Evolutionary conservation across 1,284 basidiomycete species (phyloP).

Genomic region (Ceratobasidium sp.): DNA sequence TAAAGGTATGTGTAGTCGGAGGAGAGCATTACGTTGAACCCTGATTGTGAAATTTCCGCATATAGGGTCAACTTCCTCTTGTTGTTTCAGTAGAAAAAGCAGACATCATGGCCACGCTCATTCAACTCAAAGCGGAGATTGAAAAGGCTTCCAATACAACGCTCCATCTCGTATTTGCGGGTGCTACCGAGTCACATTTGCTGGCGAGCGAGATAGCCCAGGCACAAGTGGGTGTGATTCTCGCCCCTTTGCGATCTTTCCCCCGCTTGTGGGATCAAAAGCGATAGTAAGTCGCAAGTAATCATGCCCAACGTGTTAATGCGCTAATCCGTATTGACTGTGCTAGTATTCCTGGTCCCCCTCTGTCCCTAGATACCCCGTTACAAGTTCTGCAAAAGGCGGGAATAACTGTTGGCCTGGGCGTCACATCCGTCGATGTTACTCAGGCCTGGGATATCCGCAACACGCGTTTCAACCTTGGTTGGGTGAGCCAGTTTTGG

Average conservation of each 20-base stretch:
- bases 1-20: conserved; percentile 60
- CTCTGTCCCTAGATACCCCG: conserved; percentile 74
- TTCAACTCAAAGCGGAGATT: conserved; percentile 78
- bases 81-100: conserved; percentile 78
- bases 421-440: conserved; percentile 56
- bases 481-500: conserved; percentile 65
- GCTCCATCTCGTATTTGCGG: conserved; percentile 64
- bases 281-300: conserved; percentile 64
- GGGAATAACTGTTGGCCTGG: conserved; percentile 81
- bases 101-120: conserved; percentile 78
- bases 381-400: conserved; percentile 70
- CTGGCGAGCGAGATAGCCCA: conserved; percentile 78
- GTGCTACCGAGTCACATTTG: conserved; percentile 79
- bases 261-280: conserved; percentile 76
- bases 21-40: neutral
- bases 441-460: conserved; percentile 68
- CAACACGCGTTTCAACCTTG: conserved; percentile 78
- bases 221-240: conserved; percentile 77
- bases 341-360: conserved; percentile 77
- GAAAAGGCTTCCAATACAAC: conserved; percentile 59
- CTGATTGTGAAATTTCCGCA: neutral
- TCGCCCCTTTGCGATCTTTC: conserved; percentile 71
- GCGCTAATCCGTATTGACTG: neutral
- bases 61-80: conserved; percentile 67
- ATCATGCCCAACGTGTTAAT: neutral